Percentiles rank a stretch among this genome's conserved stretches.
Conservation (phyloP, 768 basidiomycete genomes). For the Thelephora ganbajun region DNA sequence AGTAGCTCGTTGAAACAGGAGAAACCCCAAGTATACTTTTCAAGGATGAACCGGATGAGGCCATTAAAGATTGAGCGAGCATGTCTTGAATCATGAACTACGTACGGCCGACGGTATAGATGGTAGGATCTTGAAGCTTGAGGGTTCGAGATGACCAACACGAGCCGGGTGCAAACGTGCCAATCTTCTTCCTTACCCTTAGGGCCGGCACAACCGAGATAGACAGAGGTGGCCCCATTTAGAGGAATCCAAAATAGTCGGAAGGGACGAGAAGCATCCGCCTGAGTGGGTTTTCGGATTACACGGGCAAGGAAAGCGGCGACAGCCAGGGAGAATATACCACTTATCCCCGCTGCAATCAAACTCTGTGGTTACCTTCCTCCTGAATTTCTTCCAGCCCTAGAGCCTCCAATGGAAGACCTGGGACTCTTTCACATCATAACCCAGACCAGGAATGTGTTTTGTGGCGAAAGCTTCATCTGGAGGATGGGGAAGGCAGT, state of each 20-base stretch:
- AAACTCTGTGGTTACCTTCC: slow-evolving; percentile 91
- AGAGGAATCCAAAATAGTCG: slow-evolving; percentile 98
- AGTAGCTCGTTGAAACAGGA: slow-evolving; percentile 96
- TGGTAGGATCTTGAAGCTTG: slow-evolving; percentile 89
- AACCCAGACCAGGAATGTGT: slow-evolving; percentile 95
- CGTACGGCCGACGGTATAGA: slow-evolving; percentile 94
- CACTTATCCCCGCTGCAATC: slow-evolving; percentile 97
- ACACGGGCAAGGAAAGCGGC: not conserved
- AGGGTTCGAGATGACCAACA: slow-evolving; percentile 91
- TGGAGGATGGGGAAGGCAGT: slow-evolving; percentile 27
- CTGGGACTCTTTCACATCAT: slow-evolving; percentile 93
- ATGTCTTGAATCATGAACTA: slow-evolving; percentile 7
- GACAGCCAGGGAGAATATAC: slow-evolving; percentile 31
- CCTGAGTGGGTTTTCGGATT: slow-evolving; percentile 32
- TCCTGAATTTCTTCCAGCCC: slow-evolving; percentile 90
- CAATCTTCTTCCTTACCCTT: slow-evolving; percentile 95
- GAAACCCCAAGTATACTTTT: slow-evolving; percentile 99
- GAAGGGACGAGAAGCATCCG: slow-evolving; percentile 96
- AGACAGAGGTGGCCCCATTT: slow-evolving; percentile 97
- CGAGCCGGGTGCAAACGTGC: slow-evolving; percentile 99
- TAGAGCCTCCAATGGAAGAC: slow-evolving; percentile 80
- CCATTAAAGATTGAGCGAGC: slow-evolving; percentile 4
- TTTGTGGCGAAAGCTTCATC: slow-evolving; percentile 91
- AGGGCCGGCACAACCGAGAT: slow-evolving; percentile 97
- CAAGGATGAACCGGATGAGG: slow-evolving; percentile 74